Evolutionary conservation across 768 basidiomycete species (phyloP).

Genomic region (Ephemerocybe angulata): DNA sequence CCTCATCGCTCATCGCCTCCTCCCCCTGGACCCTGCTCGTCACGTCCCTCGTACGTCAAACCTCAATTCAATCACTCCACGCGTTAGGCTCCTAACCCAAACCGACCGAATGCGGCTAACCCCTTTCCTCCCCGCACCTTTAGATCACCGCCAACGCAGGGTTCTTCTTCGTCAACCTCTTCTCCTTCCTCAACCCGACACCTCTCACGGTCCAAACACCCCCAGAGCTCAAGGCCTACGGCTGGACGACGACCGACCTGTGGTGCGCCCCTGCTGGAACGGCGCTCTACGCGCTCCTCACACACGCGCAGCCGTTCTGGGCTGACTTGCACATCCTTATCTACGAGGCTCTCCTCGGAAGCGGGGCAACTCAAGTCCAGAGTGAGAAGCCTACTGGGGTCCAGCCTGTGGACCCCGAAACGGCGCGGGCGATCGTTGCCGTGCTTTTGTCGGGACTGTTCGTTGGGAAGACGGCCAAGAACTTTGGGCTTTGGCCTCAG

Average conservation of each 20-base stretch:
- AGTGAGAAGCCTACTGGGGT: conserved; percentile 33
- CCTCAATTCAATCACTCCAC: not conserved
- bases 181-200: conserved; percentile 60
- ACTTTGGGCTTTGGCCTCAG: conserved; percentile 41
- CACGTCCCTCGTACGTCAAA: conserved; percentile 58
- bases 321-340: conserved; percentile 52
- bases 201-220: conserved; percentile 70
- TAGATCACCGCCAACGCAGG: conserved; percentile 75
- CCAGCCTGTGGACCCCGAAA: conserved; percentile 55
- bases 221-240: conserved; percentile 72
- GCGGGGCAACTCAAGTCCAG: too few species aligned
- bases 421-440: conserved; percentile 71
- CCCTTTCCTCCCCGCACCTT: not conserved
- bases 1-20: conserved; percentile 44
- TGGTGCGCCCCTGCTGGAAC: conserved; percentile 84
- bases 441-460: conserved; percentile 62
- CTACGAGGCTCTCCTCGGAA: conserved; percentile 40
- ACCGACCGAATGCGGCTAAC: not conserved
- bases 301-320: conserved; percentile 87
- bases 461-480: conserved; percentile 58
- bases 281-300: conserved; percentile 74
- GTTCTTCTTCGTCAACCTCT: conserved; percentile 73
- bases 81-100: not conserved
- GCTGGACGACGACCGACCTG: conserved; percentile 82
- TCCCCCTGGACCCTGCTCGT: conserved; percentile 79